Conservation (phyloP, 306 rosid genomes). For the Carpinus fangiana region DNA sequence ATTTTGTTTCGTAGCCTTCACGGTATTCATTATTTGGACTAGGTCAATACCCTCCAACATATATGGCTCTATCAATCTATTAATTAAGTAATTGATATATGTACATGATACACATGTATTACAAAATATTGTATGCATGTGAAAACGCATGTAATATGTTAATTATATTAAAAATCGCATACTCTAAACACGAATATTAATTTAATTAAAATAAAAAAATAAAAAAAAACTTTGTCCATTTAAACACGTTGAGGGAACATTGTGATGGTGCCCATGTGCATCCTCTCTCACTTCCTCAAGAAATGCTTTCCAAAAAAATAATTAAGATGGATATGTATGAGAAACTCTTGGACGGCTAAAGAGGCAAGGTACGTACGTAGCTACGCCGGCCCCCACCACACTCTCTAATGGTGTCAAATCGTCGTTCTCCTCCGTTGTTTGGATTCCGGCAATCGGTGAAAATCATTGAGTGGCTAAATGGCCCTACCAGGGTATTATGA, state of each 20-base stretch:
- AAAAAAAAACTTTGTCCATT: too few species aligned
- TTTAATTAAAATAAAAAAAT: too few species aligned
- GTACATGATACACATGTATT: too few species aligned
- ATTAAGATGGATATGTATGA: background rate
- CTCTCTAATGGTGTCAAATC: slow-evolving; percentile 49
- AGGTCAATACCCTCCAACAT: too few species aligned
- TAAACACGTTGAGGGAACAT: background rate
- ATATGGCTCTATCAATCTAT: too few species aligned
- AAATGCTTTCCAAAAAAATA: slow-evolving; percentile 17
- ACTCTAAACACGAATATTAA: too few species aligned
- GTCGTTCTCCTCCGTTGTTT: slow-evolving; percentile 32
- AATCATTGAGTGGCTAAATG: slow-evolving; percentile 26
- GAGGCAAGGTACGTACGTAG: background rate
- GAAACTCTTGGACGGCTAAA: background rate
- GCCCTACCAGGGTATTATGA: background rate
- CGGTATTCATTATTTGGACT: too few species aligned
- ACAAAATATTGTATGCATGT: too few species aligned
- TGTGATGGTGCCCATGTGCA: slow-evolving; percentile 19
- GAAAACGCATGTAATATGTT: too few species aligned
- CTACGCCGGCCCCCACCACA: slow-evolving; percentile 31
- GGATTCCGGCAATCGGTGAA: slow-evolving; percentile 31
- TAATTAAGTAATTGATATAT: too few species aligned
- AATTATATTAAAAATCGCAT: too few species aligned
- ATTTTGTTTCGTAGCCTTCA: too few species aligned
- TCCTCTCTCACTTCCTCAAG: background rate